Percentiles rank a stretch among this genome's conserved stretches.
These are phyloP conservation scores for Syncephalis fuscata DNA, from an alignment of 371 early-diverging fungal genomes.

Conservation along the genomic window DNA sequence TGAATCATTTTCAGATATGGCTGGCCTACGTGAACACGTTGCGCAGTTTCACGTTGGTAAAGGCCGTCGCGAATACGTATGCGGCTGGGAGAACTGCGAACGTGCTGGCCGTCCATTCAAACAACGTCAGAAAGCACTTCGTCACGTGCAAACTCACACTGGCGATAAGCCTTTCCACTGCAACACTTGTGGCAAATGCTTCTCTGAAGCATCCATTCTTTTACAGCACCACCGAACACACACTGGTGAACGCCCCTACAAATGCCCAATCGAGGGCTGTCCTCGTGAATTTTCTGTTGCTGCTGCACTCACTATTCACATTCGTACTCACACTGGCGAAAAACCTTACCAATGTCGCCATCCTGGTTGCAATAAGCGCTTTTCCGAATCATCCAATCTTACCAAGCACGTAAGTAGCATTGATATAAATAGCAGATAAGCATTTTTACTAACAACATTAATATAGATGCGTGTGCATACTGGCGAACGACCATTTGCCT, in stretches of 20 bases:
- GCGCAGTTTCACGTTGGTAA: conserved; percentile 57
- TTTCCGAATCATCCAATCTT: conserved; percentile 59
- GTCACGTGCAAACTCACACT: conserved; percentile 10
- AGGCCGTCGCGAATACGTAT: conserved; percentile 53
- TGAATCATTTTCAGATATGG: conserved; percentile 33
- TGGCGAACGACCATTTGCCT: conserved; percentile 47
- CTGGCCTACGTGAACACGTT: conserved; percentile 50
- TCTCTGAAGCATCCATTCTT: conserved; percentile 66
- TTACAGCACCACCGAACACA: conserved; percentile 70
- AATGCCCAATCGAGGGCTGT: conserved; percentile 20
- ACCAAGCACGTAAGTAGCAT: conserved; percentile 49
- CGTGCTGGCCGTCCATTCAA: conserved; percentile 44
- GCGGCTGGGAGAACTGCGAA: conserved; percentile 61
- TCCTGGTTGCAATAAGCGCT: conserved; percentile 50
- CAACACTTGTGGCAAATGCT: conserved; percentile 54
- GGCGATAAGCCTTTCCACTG: conserved; percentile 64
- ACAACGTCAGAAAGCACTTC: conserved; percentile 48
- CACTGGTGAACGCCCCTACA: conserved; percentile 77
- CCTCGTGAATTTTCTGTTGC: conserved; percentile 52
- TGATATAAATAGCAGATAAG: not conserved
- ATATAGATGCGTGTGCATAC: conserved; percentile 39
- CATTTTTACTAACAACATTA: not conserved
- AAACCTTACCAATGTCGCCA: conserved; percentile 60
- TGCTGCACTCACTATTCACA: conserved; percentile 50
- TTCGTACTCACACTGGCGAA: conserved; percentile 48